Conservation (phyloP, 2,329 filamentous ascomycete species). For the Penicillium italicum region DNA sequence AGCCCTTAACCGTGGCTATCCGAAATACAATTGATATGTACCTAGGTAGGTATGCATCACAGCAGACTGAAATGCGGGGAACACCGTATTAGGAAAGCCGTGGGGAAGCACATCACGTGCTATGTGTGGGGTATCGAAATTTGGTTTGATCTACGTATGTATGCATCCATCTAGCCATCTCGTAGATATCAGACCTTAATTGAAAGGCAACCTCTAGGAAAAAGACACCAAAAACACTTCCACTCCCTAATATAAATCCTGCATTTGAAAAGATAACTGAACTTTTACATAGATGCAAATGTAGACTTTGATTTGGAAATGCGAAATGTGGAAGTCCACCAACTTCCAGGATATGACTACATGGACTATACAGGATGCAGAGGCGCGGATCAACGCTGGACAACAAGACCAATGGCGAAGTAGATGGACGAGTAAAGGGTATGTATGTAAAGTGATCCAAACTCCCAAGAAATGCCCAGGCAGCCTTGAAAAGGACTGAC, state of each 20-base stretch:
- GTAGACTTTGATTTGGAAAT: too few relatives aligned
- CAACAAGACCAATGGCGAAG: conserved; percentile 1
- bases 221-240: background rate
- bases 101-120: conserved; percentile 17
- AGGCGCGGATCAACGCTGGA: conserved; percentile 1
- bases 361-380: conserved; percentile 4
- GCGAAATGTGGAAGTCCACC: too few relatives aligned
- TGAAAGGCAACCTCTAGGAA: background rate
- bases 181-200: background rate
- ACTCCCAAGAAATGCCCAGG: conserved; percentile 20
- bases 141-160: background rate
- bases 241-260: too few relatives aligned
- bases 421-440: conserved; percentile 12
- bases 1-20: conserved; percentile 16
- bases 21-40: background rate
- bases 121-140: background rate
- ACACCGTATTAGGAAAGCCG: conserved; percentile 1
- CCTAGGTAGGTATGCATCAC: background rate
- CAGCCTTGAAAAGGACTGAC: conserved; percentile 6
- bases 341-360: background rate
- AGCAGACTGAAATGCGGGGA: conserved; percentile 8
- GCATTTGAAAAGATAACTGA: too few relatives aligned
- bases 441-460: conserved; percentile 15
- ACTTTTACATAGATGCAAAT: too few relatives aligned
- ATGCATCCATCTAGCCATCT: background rate